A percentile compares a stretch with the other conserved stretches of the same genome.
Conservation (phyloP, 116 monocot genomes). For the Zostera marina region DNA sequence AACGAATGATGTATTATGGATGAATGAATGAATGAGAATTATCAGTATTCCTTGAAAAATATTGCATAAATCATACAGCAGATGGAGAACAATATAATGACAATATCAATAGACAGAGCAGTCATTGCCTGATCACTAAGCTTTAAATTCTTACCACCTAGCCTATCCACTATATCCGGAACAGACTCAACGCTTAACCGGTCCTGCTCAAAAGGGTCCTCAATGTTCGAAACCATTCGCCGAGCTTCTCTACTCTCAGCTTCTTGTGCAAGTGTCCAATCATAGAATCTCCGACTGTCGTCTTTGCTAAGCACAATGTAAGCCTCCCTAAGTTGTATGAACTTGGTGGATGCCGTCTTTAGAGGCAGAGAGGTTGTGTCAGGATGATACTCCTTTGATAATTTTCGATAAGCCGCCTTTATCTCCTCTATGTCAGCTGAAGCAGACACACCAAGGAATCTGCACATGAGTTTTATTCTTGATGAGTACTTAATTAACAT, state of each 20-base stretch:
- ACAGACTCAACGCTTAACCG: constrained; percentile 29
- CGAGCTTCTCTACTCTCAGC: constrained; percentile 41
- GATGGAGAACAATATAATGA: constrained; percentile 47
- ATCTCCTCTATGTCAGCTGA: constrained; percentile 74
- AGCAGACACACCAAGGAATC: constrained; percentile 46
- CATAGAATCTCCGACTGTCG: constrained; percentile 57
- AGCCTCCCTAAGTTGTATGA: constrained; percentile 73
- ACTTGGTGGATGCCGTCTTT: constrained; percentile 58
- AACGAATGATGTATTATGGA: no score
- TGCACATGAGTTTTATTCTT: constrained; percentile 8
- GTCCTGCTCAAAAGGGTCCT: constrained; percentile 65
- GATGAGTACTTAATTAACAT: no score
- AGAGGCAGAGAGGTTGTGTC: constrained; percentile 75
- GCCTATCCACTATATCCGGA: constrained; percentile 74
- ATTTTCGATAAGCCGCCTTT: constrained; percentile 60
- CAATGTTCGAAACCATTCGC: constrained; percentile 43
- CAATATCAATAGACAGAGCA: constrained; percentile 55
- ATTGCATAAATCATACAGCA: constrained; percentile 35
- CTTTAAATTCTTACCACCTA: constrained; percentile 69
- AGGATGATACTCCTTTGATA: constrained; percentile 88
- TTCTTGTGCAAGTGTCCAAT: constrained; percentile 84
- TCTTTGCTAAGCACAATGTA: constrained; percentile 76
- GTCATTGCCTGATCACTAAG: constrained; percentile 77
- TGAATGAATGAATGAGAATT: no score
- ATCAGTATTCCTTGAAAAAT: constrained; percentile 40